Base-by-base conservation (phyloP, 108 stramenopile genomes). In the Cylindrotheca fusiformis region DNA sequence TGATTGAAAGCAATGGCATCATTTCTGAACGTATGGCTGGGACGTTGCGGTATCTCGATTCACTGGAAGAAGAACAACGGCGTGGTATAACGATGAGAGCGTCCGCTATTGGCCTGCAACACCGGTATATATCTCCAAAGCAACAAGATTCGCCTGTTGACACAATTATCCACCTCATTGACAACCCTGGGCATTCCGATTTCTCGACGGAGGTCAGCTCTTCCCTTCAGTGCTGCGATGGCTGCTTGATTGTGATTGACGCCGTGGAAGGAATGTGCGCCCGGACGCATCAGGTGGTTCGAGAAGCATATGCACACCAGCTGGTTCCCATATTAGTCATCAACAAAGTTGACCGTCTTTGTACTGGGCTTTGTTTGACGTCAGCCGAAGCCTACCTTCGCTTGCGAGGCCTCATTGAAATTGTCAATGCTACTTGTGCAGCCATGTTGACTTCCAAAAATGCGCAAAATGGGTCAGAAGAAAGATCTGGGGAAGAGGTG, bases 131-230 rank as follows among this genome's bases (percentile, higher is more conserved):
- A 32, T 21, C 52, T 17, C 33, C 67, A 20, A 52, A 62, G 29
- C 26, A 65, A 52, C 23, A 61, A 22, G 50, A 76, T 30, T 53
- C 77, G 12, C 46, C 67, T 5, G 8, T 31, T 10, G 25, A 61
- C n/a, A 93, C 90, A 63, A 81, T 98, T 17, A 76, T 98, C 32
- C 97, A 98, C 49, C 62, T 99, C 26, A 70, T 98, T 19, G 99
- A 98, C 71, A 95, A 94, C 14, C 99, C 99, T 1, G 99, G 99
- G 31, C 99, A 99, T 74, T 92, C 97, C 18, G 99, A 99, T 68
- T 99, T 99, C 69, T 77, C 87, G 19, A 71, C 84, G 4, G 99
- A 99, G 68, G 99, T 98, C 1, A 85, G 90, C 4, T 94, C 96
- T 5, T 91, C 97, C 5, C 76, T 96, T 5, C 80, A 95, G 18